phyloP scores from a whole-genome alignment of 495 filamentous ascomycete species.

The Parathielavia appendiculata region DNA sequence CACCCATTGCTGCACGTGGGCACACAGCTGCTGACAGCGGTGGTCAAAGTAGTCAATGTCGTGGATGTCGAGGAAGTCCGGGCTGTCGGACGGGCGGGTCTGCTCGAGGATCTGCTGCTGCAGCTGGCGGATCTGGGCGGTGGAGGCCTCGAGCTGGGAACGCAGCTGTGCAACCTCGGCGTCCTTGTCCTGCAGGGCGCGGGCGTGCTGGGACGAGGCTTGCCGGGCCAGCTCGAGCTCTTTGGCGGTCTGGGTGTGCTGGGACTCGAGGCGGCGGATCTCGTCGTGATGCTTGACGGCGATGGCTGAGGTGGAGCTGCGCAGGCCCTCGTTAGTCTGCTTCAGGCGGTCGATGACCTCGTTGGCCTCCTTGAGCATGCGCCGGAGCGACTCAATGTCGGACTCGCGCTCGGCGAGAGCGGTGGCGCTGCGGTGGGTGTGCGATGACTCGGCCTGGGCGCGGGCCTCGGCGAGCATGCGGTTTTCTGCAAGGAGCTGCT shows the following conservation, averaged over 20 bases:
- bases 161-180: conserved; percentile 70
- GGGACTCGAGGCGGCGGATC: conserved; percentile 54
- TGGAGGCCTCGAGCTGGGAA: conserved; percentile 68
- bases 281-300: conserved; percentile 62
- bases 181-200: conserved; percentile 74
- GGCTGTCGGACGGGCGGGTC: conserved; percentile 45
- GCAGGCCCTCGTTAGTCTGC: conserved; percentile 75
- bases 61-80: conserved; percentile 70
- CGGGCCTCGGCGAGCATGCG: conserved; percentile 67
- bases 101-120: conserved; percentile 69
- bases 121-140: conserved; percentile 71
- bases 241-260: conserved; percentile 47
- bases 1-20: conserved; percentile 93
- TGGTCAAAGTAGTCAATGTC: conserved; percentile 93
- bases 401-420: conserved; percentile 61
- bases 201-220: conserved; percentile 54
- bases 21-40: conserved; percentile 89
- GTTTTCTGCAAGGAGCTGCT: conserved; percentile 78
- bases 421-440: conserved; percentile 40
- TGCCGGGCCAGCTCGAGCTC: conserved; percentile 58
- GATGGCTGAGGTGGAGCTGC: conserved; percentile 67
- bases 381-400: conserved; percentile 75
- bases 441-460: conserved; percentile 54
- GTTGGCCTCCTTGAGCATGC: conserved; percentile 70
- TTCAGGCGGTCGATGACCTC: conserved; percentile 70